Evolutionary conservation across 176 grass and related monocot species (phyloP), one percentile per base, ranked within the genome.

Genomic region (Carex myosuroides): DNA sequence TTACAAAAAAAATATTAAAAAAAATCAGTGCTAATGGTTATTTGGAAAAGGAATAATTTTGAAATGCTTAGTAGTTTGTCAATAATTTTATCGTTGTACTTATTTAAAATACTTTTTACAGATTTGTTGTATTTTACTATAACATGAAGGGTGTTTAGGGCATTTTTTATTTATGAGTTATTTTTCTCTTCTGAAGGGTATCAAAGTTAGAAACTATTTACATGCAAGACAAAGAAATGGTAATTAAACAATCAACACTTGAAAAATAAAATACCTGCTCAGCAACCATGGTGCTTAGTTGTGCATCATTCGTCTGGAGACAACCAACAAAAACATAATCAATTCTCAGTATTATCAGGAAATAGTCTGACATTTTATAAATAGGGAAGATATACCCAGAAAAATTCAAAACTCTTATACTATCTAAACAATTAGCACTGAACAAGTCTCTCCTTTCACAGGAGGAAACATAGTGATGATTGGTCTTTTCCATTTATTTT

Each of bases 251-350:
- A 84, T 26, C 13, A 85, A 35, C 24, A 67, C 17, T 67, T 69
- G 16, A 75, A 11, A 60, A 57, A 59, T 74, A 53, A 35, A 80
- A 39, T 90, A 98, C 96, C 95, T 98, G 95, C 83, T 94, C 95
- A 84, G 95, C 92, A 69, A 98, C 92, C 95, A 94, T 94, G 85
- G 95, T 93, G 86, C 92, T 98, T 52, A 98, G 92, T 84, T 98
- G 95, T 48, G 95, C 93, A 83, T 98, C 95, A 98, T 98, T 95
- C 86, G 95, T 91, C 92, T 98, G 91, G 68, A 90, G 52, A 87
- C 81, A 37, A 54, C 83, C 80, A 83, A 50, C 29, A 91, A 56
- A 87, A 78, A 84, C 13, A 81, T 2, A 87, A 18, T 85, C 62
- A 70, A 86, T 13, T 77, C 13, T 67, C 30, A 48, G 29, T 84